phyloP scores from a whole-genome alignment of 768 basidiomycete species.

The Psilocybe sp. region DNA sequence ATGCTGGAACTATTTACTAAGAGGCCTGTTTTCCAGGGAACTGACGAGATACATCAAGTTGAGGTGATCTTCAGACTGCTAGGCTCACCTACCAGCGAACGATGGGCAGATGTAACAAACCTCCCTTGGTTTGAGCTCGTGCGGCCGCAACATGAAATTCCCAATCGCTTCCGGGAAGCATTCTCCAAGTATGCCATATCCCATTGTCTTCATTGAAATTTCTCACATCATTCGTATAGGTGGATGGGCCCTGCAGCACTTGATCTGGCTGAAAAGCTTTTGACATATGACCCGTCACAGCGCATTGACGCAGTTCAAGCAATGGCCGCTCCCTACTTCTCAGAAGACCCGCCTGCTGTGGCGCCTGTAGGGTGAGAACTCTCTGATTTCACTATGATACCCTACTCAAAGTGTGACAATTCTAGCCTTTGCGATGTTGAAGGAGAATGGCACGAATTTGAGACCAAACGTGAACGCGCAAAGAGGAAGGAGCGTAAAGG shows the following conservation, averaged over 20 bases:
- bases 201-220: no score
- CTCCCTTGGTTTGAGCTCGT: slow-evolving; percentile 99
- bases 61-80: slow-evolving; percentile 89
- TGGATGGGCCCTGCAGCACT: slow-evolving; percentile 86
- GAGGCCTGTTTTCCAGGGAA: slow-evolving; percentile 96
- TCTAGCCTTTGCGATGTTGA: slow-evolving; percentile 72
- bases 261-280: slow-evolving; percentile 80
- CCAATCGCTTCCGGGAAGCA: slow-evolving; percentile 77
- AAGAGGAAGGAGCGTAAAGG: slow-evolving; percentile 65
- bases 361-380: slow-evolving; percentile 71
- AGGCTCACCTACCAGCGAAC: slow-evolving; percentile 80
- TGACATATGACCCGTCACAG: slow-evolving; percentile 76
- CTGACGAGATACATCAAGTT: slow-evolving; percentile 96
- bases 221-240: slow-evolving; percentile 35
- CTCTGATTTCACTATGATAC: slow-evolving; percentile 5
- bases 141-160: slow-evolving; percentile 74
- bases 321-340: slow-evolving; percentile 82
- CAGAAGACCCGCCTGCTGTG: slow-evolving; percentile 71
- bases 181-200: slow-evolving; percentile 80
- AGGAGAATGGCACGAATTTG: slow-evolving; percentile 98
- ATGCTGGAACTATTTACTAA: slow-evolving; percentile 97
- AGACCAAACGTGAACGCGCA: slow-evolving; percentile 88
- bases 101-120: slow-evolving; percentile 80
- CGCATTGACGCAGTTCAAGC: slow-evolving; percentile 81
- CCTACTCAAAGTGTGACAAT: slow-evolving; percentile 1